These are phyloP conservation scores for Nemania bipapillata DNA, from an alignment of 2,329 filamentous ascomycete species.

Conservation along the genomic window DNA sequence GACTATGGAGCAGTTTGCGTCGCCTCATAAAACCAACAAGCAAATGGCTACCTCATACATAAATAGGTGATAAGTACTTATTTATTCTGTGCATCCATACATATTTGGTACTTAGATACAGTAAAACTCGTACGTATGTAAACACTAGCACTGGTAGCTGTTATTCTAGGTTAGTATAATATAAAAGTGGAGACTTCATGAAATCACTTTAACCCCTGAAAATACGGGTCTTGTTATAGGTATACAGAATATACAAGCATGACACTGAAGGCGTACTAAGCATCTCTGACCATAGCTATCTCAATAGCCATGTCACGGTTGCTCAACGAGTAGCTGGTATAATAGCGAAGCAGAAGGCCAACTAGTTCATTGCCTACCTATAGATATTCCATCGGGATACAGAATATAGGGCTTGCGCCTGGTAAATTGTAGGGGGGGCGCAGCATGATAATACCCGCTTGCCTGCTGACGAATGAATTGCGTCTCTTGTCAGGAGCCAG, in stretches of 20 bases:
- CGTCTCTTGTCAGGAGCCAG: background rate
- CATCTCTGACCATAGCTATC: background rate
- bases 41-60: constrained; percentile 2
- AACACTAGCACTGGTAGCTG: background rate
- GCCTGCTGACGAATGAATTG: constrained; percentile 27
- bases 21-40: constrained; percentile 23
- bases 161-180: background rate
- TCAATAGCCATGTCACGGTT: too few relatives aligned
- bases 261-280: background rate
- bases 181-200: constrained; percentile 6
- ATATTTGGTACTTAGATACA: background rate
- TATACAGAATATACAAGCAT: too few relatives aligned
- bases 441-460: constrained; percentile 24
- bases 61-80: background rate
- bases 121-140: background rate
- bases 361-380: background rate
- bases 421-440: constrained; percentile 6
- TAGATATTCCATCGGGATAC: background rate
- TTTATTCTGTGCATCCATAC: background rate
- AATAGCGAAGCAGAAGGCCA: too few relatives aligned
- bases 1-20: constrained; percentile 21
- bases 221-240: constrained; percentile 4
- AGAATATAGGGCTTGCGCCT: background rate
- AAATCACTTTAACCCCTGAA: constrained; percentile 27
- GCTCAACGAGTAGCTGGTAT: too few relatives aligned